Evolutionary conservation across 257 asterid genomes (phyloP).

Genomic region (Solanum chilense): DNA sequence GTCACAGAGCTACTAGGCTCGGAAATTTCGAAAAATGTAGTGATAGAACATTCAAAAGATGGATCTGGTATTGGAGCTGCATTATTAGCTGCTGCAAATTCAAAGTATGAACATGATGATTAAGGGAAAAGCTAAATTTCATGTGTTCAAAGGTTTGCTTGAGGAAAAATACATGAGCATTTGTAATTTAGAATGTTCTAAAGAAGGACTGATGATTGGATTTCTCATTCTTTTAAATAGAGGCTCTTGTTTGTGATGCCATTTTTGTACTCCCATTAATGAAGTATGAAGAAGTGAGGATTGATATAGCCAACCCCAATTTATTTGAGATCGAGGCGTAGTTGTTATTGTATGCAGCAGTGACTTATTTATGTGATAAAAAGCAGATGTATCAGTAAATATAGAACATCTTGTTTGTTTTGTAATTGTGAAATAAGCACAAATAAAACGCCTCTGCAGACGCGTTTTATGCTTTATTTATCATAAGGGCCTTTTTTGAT

Average conservation of each 20-base stretch:
- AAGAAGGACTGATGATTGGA: background rate
- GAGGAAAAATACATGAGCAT: background rate
- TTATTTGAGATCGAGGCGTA: background rate
- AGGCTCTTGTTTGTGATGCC: background rate
- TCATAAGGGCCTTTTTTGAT: too few relatives aligned
- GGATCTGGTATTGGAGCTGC: slow-evolving; percentile 86
- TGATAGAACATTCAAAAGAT: slow-evolving; percentile 67
- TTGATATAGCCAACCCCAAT: background rate
- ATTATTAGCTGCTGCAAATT: slow-evolving; percentile 75
- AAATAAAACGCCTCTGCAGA: too few relatives aligned
- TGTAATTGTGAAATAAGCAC: background rate
- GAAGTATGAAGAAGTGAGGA: background rate
- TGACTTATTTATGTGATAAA: background rate
- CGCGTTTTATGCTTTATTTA: too few relatives aligned
- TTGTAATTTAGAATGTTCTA: background rate
- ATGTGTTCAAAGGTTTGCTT: background rate
- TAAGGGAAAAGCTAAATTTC: background rate
- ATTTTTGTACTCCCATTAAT: background rate
- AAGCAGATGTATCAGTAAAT: background rate
- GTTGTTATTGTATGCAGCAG: background rate
- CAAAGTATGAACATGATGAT: slow-evolving; percentile 38
- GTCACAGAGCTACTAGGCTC: slow-evolving; percentile 53
- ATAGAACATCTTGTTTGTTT: background rate
- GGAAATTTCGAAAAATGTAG: slow-evolving; percentile 35
- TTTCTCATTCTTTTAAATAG: background rate